phyloP scores from a whole-genome alignment of 805 yeast genomes.

The Cyberlindnera mrakii region DNA sequence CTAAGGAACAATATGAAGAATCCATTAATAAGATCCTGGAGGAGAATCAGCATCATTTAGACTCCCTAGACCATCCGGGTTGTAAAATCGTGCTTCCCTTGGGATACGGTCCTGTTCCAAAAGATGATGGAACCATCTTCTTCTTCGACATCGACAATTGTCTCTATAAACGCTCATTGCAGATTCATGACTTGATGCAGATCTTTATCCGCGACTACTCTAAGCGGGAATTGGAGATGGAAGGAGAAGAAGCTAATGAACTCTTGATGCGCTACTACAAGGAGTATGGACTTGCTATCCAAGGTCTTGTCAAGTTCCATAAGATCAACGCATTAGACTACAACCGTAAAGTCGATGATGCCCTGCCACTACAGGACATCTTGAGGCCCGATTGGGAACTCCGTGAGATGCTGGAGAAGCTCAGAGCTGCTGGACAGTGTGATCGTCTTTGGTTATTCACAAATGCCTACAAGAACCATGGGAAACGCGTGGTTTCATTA shows the following conservation, averaged over 20 bases:
- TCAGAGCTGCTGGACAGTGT: constrained; percentile 43
- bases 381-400: constrained; percentile 54
- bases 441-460: constrained; percentile 88
- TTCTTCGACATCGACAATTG: constrained; percentile 95
- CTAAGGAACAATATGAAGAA: constrained; percentile 10
- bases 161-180: constrained; percentile 66
- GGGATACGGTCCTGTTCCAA: constrained; percentile 19
- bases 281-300: constrained; percentile 88
- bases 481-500: constrained; percentile 67
- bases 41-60: constrained; percentile 27
- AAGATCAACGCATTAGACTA: constrained; percentile 85
- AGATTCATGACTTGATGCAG: constrained; percentile 85
- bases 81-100: constrained; percentile 25
- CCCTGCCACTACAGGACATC: constrained; percentile 79
- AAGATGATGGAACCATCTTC: constrained; percentile 38
- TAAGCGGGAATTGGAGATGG: constrained; percentile 51
- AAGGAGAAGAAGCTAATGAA: constrained; percentile 65
- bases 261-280: constrained; percentile 74
- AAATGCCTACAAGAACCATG: constrained; percentile 91
- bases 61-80: constrained; percentile 29
- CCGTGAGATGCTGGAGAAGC: constrained; percentile 42
- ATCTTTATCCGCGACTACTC: constrained; percentile 78
- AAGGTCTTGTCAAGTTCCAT: constrained; percentile 64
- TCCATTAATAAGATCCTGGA: constrained; percentile 15
- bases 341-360: constrained; percentile 85